Percentiles rank a stretch among this genome's conserved stretches.
These are phyloP conservation scores for Pichia eremophila DNA, from an alignment of 805 yeast species.

Conservation along the genomic window DNA sequence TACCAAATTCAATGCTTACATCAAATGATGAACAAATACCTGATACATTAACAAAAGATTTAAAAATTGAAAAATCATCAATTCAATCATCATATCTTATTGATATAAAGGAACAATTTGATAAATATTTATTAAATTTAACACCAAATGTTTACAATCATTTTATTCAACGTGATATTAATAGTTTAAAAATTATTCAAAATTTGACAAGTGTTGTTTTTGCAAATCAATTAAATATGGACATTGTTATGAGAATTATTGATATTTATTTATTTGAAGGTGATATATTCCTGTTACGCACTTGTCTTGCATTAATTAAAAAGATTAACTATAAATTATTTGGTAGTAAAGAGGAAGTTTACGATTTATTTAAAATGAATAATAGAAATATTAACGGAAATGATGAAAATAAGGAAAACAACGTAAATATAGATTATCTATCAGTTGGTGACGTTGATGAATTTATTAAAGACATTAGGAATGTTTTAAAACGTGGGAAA, in stretches of 20 bases:
- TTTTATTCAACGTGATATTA: slow-evolving; percentile 34
- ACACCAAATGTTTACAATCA: slow-evolving; percentile 40
- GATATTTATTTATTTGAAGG: slow-evolving; percentile 58
- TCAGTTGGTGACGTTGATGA: slow-evolving; percentile 43
- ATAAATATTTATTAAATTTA: slow-evolving; percentile 35
- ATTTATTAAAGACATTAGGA: slow-evolving; percentile 35
- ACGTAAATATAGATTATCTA: slow-evolving; percentile 23
- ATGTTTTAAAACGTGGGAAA: slow-evolving; percentile 22
- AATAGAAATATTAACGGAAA: not conserved
- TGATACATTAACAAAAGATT: slow-evolving; percentile 8
- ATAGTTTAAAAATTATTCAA: slow-evolving; percentile 34
- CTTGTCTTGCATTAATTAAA: slow-evolving; percentile 42
- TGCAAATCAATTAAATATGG: slow-evolving; percentile 36
- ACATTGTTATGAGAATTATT: slow-evolving; percentile 38
- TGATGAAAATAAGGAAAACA: not conserved
- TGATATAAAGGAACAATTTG: slow-evolving; percentile 37
- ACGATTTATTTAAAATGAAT: slow-evolving; percentile 21
- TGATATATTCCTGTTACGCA: slow-evolving; percentile 43
- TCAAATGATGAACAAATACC: slow-evolving; percentile 1
- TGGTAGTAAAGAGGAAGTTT: slow-evolving; percentile 40
- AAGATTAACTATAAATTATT: slow-evolving; percentile 41
- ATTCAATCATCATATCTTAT: slow-evolving; percentile 20
- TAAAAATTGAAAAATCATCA: slow-evolving; percentile 5
- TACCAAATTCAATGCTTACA: slow-evolving; percentile 17
- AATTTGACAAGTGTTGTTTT: slow-evolving; percentile 37